A percentile compares a stretch with the other conserved stretches of the same genome.
Evolutionary conservation across 2,329 filamentous ascomycete genomes (phyloP).

Genomic region (Ophiosphaerella narmari): DNA sequence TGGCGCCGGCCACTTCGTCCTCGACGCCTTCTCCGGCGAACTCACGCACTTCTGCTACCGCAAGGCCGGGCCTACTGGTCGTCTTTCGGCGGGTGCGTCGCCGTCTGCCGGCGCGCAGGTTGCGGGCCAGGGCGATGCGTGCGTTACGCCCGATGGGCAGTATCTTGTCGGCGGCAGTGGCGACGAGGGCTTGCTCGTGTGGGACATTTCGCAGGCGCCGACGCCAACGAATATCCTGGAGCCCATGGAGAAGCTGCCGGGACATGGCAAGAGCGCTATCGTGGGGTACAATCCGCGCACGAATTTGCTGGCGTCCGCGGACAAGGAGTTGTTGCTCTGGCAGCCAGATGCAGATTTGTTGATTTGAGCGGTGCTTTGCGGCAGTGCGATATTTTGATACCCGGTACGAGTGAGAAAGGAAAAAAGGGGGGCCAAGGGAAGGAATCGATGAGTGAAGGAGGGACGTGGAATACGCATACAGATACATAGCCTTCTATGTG

Average conservation of each 20-base stretch:
- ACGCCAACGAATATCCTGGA: slow-evolving; percentile 63
- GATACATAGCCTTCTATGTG: too few relatives aligned
- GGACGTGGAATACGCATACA: too few relatives aligned
- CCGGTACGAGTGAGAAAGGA: too few relatives aligned
- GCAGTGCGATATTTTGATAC: too few relatives aligned
- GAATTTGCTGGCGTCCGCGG: slow-evolving; percentile 89
- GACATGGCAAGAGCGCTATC: slow-evolving; percentile 68
- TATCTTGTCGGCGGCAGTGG: slow-evolving; percentile 83
- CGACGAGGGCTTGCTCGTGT: slow-evolving; percentile 75
- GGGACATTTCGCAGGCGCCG: slow-evolving; percentile 69
- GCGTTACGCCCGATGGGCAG: slow-evolving; percentile 86
- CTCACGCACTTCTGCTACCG: slow-evolving; percentile 73
- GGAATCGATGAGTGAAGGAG: too few relatives aligned
- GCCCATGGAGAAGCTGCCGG: slow-evolving; percentile 67
- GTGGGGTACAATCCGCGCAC: slow-evolving; percentile 88
- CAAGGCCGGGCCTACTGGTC: slow-evolving; percentile 51
- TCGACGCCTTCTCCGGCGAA: slow-evolving; percentile 89
- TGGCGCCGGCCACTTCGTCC: slow-evolving; percentile 81
- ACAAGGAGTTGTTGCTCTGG: slow-evolving; percentile 69
- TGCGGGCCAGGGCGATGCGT: slow-evolving; percentile 72
- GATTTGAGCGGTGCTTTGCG: slow-evolving; percentile 23
- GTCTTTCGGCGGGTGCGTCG: slow-evolving; percentile 50
- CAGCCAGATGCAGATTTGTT: slow-evolving; percentile 52
- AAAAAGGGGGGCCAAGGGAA: too few relatives aligned
- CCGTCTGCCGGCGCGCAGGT: slow-evolving; percentile 34